Evolutionary conservation across 805 yeast genomes (phyloP).

Genomic region (Yarrowia sp.): DNA sequence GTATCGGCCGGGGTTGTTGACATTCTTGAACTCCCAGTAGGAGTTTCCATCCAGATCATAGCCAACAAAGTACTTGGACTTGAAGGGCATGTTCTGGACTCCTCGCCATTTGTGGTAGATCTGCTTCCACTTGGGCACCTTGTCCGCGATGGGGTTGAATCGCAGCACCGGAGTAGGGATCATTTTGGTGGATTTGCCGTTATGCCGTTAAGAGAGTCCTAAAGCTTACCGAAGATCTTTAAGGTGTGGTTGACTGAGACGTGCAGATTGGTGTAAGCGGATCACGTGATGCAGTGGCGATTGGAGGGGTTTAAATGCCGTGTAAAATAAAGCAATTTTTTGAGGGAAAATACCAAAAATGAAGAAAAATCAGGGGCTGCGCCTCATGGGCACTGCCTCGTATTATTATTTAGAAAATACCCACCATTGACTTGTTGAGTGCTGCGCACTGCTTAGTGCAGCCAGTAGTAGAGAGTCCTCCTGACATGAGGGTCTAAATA

Average conservation of each 20-base stretch:
- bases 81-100: conserved; percentile 62
- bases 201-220: background rate
- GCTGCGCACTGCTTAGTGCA: too few relatives aligned
- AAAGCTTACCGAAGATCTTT: background rate
- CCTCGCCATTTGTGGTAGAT: conserved; percentile 25
- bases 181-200: background rate
- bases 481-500: too few relatives aligned
- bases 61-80: conserved; percentile 63
- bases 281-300: background rate
- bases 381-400: too few relatives aligned
- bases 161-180: conserved; percentile 15
- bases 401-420: too few relatives aligned
- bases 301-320: background rate
- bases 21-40: conserved; percentile 74
- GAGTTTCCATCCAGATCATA: conserved; percentile 83
- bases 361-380: background rate
- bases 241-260: background rate
- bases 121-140: conserved; percentile 22
- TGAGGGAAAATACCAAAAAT: too few relatives aligned
- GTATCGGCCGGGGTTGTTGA: conserved; percentile 49
- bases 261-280: background rate
- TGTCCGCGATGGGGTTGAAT: conserved; percentile 25
- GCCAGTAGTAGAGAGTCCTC: too few relatives aligned
- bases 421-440: too few relatives aligned
- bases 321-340: too few relatives aligned